Evolutionary conservation across 352 stramenopile genomes (phyloP).

Genomic region (Phytophthora colocasiae): DNA sequence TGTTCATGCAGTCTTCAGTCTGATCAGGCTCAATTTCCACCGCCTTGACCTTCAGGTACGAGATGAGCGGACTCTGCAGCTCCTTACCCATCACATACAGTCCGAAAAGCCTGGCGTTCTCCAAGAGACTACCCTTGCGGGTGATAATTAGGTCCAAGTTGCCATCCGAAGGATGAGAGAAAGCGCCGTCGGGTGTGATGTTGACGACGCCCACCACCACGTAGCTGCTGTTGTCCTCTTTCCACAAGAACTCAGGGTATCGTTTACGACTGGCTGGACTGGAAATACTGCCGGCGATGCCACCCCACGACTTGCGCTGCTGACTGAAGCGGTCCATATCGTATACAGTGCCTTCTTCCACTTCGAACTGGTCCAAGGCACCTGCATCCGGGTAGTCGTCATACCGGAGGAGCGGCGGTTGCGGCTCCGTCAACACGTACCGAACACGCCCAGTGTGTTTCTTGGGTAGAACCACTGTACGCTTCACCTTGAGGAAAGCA

Average conservation of each 20-base stretch:
- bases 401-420: constrained; percentile 69
- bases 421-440: constrained; percentile 73
- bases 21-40: constrained; percentile 75
- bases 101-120: constrained; percentile 52
- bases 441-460: constrained; percentile 71
- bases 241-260: constrained; percentile 68
- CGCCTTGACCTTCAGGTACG: constrained; percentile 85
- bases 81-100: constrained; percentile 83
- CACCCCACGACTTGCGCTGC: constrained; percentile 73
- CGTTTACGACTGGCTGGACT: constrained; percentile 71
- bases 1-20: constrained; percentile 76
- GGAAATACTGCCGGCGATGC: constrained; percentile 55
- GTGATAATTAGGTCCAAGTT: constrained; percentile 83
- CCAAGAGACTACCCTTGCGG: constrained; percentile 64
- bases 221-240: constrained; percentile 67
- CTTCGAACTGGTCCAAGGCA: constrained; percentile 82
- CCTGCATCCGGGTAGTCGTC: constrained; percentile 80
- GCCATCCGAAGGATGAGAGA: constrained; percentile 78
- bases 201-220: constrained; percentile 81
- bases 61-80: constrained; percentile 68
- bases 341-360: constrained; percentile 85
- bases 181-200: constrained; percentile 72
- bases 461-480: constrained; percentile 61
- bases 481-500: constrained; percentile 82
- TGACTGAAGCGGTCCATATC: constrained; percentile 58